Percentiles rank a stretch among this genome's conserved stretches.
phyloP scores from a whole-genome alignment of 768 basidiomycete genomes.

The Exsudoporus frostii region DNA sequence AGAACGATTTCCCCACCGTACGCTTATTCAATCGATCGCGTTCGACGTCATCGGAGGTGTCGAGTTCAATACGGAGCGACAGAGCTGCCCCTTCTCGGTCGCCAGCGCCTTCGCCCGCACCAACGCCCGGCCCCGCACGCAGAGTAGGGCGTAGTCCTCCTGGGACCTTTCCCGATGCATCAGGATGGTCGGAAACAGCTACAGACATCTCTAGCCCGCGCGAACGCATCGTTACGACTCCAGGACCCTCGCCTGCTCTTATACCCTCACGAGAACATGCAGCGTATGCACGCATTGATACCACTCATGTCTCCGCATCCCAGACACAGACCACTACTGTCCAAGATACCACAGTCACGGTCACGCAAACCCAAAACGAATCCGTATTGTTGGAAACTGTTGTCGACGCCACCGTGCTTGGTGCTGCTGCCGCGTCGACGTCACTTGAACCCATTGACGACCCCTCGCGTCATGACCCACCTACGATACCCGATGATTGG shows the following conservation, averaged over 20 bases:
- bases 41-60: slow-evolving; percentile 12
- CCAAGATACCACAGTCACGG: slow-evolving; percentile 7
- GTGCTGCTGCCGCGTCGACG: neutral
- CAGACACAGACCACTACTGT: slow-evolving; percentile 1
- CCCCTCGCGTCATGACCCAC: slow-evolving; percentile 18
- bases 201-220: slow-evolving; percentile 23
- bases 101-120: slow-evolving; percentile 15
- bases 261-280: slow-evolving; percentile 24
- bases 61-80: slow-evolving; percentile 30
- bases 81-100: slow-evolving; percentile 29
- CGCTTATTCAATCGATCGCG: slow-evolving; percentile 23
- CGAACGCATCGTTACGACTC: slow-evolving; percentile 9
- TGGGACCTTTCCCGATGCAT: slow-evolving; percentile 25
- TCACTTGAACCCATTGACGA: slow-evolving; percentile 8
- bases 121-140: slow-evolving; percentile 17
- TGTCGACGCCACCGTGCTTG: neutral
- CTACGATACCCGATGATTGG: slow-evolving; percentile 30
- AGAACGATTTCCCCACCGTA: slow-evolving; percentile 31
- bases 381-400: slow-evolving; percentile 2
- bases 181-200: slow-evolving; percentile 32
- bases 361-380: slow-evolving; percentile 13
- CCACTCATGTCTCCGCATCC: slow-evolving; percentile 6
- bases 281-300: slow-evolving; percentile 10
- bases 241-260: slow-evolving; percentile 26
- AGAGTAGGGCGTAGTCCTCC: slow-evolving; percentile 27